These are phyloP conservation scores for Phytophthora megakarya DNA, from an alignment of 352 stramenopile species.

Conservation along the genomic window DNA sequence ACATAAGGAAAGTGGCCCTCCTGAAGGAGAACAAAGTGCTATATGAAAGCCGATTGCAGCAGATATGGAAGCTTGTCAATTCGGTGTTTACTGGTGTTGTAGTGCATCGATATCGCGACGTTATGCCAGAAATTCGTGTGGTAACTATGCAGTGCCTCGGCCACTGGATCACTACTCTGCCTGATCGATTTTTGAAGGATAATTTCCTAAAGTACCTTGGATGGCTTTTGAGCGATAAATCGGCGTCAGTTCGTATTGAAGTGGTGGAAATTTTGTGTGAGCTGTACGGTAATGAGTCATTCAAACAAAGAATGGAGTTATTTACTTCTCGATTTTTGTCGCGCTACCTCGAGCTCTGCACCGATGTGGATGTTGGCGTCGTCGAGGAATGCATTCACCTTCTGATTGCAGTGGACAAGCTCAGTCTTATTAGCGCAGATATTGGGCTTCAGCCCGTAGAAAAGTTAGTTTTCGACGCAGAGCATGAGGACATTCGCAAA, in stretches of 20 bases:
- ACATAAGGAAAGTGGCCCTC: constrained; percentile 40
- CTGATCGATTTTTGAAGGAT: constrained; percentile 92
- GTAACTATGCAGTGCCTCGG: constrained; percentile 84
- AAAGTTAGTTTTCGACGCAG: constrained; percentile 79
- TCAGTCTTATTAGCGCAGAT: constrained; percentile 79
- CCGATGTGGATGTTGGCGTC: constrained; percentile 77
- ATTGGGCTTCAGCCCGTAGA: constrained; percentile 80
- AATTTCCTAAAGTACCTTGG: constrained; percentile 97
- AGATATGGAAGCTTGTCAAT: constrained; percentile 65
- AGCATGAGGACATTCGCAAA: constrained; percentile 76
- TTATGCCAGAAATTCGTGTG: constrained; percentile 91
- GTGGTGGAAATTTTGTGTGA: constrained; percentile 82
- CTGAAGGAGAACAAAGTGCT: constrained; percentile 72
- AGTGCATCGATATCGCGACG: constrained; percentile 90
- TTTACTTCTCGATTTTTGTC: constrained; percentile 84
- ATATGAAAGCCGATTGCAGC: constrained; percentile 63
- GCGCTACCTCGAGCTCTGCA: constrained; percentile 81
- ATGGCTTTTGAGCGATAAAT: constrained; percentile 95
- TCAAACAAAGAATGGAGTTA: constrained; percentile 68
- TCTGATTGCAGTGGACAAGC: constrained; percentile 83
- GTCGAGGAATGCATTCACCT: constrained; percentile 73
- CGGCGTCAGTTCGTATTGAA: constrained; percentile 75
- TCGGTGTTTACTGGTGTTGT: constrained; percentile 79
- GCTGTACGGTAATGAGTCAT: constrained; percentile 83
- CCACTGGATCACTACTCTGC: constrained; percentile 83